Base-by-base conservation (phyloP, 495 filamentous ascomycete species). In the Trypethelium eluteriae region DNA sequence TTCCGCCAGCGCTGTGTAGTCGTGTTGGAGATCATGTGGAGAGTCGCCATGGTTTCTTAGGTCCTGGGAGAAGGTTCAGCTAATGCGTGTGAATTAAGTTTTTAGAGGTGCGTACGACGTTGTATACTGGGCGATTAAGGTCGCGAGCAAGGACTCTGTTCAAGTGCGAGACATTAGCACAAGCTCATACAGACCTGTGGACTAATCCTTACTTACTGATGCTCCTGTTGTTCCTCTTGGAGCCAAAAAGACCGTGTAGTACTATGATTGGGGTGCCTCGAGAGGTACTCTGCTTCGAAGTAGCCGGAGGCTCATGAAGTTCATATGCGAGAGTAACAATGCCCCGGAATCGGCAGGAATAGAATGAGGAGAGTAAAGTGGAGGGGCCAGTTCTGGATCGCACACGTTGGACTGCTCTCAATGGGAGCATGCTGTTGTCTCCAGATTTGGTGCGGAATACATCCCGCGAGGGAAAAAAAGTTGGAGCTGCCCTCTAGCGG, bases 1-100 rank as follows among this genome's bases (percentile, higher is more conserved):
- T 64, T 89, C 87, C 3, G 93, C 91, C 86, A 98, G 94, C 59
- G 85, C 82, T 38, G 79, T 76, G 77, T 98, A 98, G 79, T 92
- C 88, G 74, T 98, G 94, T 10, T 80, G 80, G 14, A 79, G 79
- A 68, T 86, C 76, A 75, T 97, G 93, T 14, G 90, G 88, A 14
- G 90, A 93, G 14, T 95, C 87, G 67, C 95, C 95, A 82, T 98
- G 95, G 72, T 98, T 98, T 64, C 94, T 85, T 6, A 98, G 83
- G 75, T 98, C 94, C 91, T 96, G 66, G 5, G 39, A 47, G 16
- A 47, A 59, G 16, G 61, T 63, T 62, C 12, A 59, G 36, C 25
- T 25, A 5, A 39, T 35, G 35, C 16, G 5, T 34, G 32, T 16
- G 34, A 44, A 9, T 35, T 32, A 62, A 39, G 46, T 4, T 32